A percentile compares a stretch with the other conserved stretches of the same genome.
phyloP scores from a whole-genome alignment of 441 rosid species.

The Viola pubescens region DNA sequence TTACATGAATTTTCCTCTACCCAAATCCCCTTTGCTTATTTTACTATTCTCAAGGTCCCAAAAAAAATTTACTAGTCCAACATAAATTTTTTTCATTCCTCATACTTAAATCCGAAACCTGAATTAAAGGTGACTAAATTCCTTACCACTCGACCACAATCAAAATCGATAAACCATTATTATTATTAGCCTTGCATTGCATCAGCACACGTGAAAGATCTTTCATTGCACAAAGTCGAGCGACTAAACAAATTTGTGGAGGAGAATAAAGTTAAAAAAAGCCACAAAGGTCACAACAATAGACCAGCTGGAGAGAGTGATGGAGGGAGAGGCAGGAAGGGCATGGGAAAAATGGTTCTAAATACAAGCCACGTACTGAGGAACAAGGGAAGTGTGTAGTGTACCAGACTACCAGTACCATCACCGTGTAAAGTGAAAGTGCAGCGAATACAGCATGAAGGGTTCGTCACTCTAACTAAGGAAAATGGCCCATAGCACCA shows the following conservation, averaged over 20 bases:
- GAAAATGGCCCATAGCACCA: constrained; percentile 23
- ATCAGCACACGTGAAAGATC: constrained; percentile 18
- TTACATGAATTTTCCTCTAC: too few relatives aligned
- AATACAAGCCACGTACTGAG: constrained; percentile 5
- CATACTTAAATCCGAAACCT: too few relatives aligned
- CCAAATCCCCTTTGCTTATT: too few relatives aligned
- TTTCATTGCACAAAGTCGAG: neutral
- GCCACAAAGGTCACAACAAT: neutral
- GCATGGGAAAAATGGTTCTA: neutral
- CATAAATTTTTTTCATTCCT: too few relatives aligned
- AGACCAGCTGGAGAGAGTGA: constrained; percentile 10
- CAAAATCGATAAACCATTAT: neutral
- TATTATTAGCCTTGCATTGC: constrained; percentile 8
- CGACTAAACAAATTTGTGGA: neutral
- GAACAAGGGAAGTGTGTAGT: neutral
- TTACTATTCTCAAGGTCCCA: too few relatives aligned
- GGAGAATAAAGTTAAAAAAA: neutral
- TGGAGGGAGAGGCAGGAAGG: neutral
- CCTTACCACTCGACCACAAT: too few relatives aligned
- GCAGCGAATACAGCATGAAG: constrained; percentile 2
- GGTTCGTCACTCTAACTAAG: constrained; percentile 26
- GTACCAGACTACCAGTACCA: neutral
- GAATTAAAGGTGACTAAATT: too few relatives aligned
- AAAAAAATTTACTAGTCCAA: too few relatives aligned
- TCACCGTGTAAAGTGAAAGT: neutral